Evolutionary conservation across 2,329 filamentous ascomycete species (phyloP).

Genomic region (Microsporum ferrugineum): DNA sequence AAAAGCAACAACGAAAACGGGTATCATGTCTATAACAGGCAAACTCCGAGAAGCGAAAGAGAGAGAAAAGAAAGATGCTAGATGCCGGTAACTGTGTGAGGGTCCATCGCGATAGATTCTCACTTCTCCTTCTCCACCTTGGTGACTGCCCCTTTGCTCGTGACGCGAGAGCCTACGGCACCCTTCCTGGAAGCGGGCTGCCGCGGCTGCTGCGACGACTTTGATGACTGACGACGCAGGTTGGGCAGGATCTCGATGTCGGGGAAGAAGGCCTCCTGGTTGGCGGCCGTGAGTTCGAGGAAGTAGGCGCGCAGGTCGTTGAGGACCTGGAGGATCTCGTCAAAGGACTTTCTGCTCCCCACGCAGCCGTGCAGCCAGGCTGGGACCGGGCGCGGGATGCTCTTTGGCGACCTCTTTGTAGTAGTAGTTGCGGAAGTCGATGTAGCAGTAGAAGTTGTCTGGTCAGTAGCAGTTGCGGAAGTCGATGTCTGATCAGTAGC

Average conservation of each 20-base stretch:
- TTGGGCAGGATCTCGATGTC: conserved; percentile 32
- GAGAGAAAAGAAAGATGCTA: not conserved
- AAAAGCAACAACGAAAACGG: not conserved
- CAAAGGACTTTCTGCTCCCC: conserved; percentile 21
- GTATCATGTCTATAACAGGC: not conserved
- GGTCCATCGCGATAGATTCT: not conserved
- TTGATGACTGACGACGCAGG: conserved; percentile 16
- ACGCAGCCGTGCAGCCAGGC: conserved; percentile 22
- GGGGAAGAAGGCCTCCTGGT: conserved; percentile 22
- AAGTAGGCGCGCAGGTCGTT: conserved; percentile 18
- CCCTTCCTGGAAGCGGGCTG: not conserved
- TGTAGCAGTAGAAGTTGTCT: not conserved
- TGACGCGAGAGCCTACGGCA: not conserved
- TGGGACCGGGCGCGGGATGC: conserved; percentile 24
- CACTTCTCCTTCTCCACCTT: not conserved
- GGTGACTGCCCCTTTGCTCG: not conserved
- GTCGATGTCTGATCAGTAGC: not conserved
- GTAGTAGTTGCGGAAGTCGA: too few relatives aligned
- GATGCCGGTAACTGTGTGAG: not conserved
- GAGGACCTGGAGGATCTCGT: conserved; percentile 22
- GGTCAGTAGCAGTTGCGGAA: not conserved
- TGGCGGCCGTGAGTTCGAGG: conserved; percentile 7
- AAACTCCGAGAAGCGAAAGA: not conserved
- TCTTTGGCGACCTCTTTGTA: conserved; percentile 17
- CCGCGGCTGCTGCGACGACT: not conserved